A percentile compares a stretch with the other conserved stretches of the same genome.
Conservation (phyloP, 805 yeast species). For the Suhomyces xylopsoci region DNA sequence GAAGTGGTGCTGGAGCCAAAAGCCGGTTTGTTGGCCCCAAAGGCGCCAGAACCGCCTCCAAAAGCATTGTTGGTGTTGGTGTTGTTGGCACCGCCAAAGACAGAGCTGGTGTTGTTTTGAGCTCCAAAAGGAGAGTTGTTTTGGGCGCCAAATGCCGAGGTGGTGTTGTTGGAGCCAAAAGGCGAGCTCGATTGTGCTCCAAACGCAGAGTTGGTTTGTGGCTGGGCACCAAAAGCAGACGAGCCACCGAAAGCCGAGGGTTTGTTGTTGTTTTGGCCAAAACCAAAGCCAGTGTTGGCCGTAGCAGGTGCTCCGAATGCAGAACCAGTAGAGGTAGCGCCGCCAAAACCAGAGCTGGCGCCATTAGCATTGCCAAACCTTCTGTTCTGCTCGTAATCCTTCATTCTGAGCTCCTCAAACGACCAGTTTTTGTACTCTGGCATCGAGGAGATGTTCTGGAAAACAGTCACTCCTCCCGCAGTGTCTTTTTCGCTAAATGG, state of each 20-base stretch:
- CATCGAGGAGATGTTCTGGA: conserved; percentile 80
- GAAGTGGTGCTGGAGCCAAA: background rate
- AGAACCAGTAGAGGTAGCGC: conserved; percentile 19
- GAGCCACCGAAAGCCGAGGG: conserved; percentile 40
- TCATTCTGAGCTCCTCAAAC: conserved; percentile 82
- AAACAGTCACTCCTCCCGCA: conserved; percentile 51
- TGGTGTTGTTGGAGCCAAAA: conserved; percentile 22
- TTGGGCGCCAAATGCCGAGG: conserved; percentile 42
- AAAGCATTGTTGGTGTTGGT: background rate
- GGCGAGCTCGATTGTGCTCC: conserved; percentile 27
- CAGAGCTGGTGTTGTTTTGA: conserved; percentile 17
- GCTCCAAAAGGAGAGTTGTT: conserved; percentile 32
- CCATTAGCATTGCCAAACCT: conserved; percentile 48
- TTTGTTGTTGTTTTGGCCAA: conserved; percentile 14
- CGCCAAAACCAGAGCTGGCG: conserved; percentile 26
- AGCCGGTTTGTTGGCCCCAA: conserved; percentile 21
- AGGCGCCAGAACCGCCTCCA: conserved; percentile 17
- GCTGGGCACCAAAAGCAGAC: conserved; percentile 18
- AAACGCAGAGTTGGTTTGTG: conserved; percentile 22
- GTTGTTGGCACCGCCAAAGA: conserved; percentile 14
- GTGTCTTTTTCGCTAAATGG: conserved; percentile 73
- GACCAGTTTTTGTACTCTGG: conserved; percentile 83
- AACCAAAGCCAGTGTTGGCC: background rate
- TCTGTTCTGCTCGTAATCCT: conserved; percentile 79
- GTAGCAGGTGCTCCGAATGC: conserved; percentile 23